A percentile compares a stretch with the other conserved stretches of the same genome.
Conservation (phyloP, 345 rosid genomes). For the Hypericum androsaemum region DNA sequence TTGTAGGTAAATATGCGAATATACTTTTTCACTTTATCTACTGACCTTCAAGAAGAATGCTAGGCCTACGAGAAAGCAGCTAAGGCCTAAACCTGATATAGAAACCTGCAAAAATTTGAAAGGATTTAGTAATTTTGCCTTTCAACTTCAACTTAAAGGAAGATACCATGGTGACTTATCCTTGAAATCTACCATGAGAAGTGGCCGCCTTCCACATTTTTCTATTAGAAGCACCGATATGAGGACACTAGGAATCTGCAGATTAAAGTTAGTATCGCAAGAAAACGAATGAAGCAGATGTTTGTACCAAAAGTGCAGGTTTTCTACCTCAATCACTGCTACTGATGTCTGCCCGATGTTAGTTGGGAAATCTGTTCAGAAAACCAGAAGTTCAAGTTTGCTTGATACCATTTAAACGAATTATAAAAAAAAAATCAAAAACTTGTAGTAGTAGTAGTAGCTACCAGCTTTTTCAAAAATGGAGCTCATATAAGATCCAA, state of each 20-base stretch:
- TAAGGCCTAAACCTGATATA: neutral
- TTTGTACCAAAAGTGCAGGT: too few species aligned
- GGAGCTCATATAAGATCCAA: conserved; percentile 24
- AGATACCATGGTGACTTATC: neutral
- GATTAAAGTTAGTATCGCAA: neutral
- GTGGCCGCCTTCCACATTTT: conserved; percentile 42
- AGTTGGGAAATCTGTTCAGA: conserved; percentile 22
- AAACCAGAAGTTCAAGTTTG: neutral
- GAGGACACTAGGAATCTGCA: conserved; percentile 24
- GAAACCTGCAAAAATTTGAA: conserved; percentile 17
- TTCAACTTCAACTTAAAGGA: neutral
- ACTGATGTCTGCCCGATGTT: conserved; percentile 21
- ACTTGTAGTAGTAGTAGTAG: neutral
- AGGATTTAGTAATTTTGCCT: neutral
- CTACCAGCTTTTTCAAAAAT: conserved; percentile 35
- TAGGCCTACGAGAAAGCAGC: neutral
- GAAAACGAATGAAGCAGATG: neutral
- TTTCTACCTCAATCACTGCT: conserved; percentile 26
- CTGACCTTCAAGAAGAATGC: conserved; percentile 31
- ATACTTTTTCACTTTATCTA: neutral
- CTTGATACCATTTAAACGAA: too few species aligned
- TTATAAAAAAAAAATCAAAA: neutral
- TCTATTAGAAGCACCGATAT: conserved; percentile 28
- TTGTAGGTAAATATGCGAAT: too few species aligned
- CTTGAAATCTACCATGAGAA: conserved; percentile 24